Evolutionary conservation across 2,329 filamentous ascomycete genomes (phyloP).

Genomic region (Talaromyces rugulosus): DNA sequence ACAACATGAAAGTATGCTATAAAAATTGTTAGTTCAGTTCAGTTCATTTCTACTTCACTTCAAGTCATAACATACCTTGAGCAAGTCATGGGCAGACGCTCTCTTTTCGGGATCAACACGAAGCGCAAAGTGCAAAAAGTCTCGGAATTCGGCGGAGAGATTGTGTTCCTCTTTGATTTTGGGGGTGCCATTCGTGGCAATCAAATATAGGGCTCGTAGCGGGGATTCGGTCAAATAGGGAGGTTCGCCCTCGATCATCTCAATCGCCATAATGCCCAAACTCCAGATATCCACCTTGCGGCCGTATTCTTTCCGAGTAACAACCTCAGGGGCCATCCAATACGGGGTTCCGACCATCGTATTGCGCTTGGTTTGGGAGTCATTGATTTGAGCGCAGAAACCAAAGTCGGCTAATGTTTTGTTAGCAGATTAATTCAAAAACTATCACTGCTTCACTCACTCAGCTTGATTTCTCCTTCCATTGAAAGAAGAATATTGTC

Average conservation of each 20-base stretch:
- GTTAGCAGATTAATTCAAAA: conserved; percentile 19
- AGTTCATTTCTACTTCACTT: too few relatives aligned
- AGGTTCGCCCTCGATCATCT: conserved; percentile 99
- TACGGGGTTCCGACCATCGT: conserved; percentile 99
- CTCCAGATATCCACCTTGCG: conserved; percentile 99
- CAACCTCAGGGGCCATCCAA: conserved; percentile 99
- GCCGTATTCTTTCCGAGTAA: conserved; percentile 95
- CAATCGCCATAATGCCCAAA: conserved; percentile 97
- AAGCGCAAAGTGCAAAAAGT: conserved; percentile 88
- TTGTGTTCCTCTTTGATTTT: conserved; percentile 89
- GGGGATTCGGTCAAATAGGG: conserved; percentile 95
- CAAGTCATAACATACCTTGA: conserved; percentile 63
- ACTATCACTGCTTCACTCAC: conserved; percentile 52
- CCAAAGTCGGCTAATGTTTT: conserved; percentile 76
- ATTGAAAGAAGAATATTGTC: conserved; percentile 94
- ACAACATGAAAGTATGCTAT: conserved; percentile 76
- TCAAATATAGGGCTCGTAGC: conserved; percentile 86
- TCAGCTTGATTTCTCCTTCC: conserved; percentile 96
- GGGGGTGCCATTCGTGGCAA: conserved; percentile 94
- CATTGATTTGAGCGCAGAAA: conserved; percentile 97
- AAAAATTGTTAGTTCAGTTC: not conserved
- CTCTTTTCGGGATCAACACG: conserved; percentile 97
- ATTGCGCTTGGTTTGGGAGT: conserved; percentile 92
- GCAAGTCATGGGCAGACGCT: conserved; percentile 86
- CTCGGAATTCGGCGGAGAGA: conserved; percentile 74